phyloP scores from a whole-genome alignment of 345 rosid genomes.

The Eucalyptus victrix region DNA sequence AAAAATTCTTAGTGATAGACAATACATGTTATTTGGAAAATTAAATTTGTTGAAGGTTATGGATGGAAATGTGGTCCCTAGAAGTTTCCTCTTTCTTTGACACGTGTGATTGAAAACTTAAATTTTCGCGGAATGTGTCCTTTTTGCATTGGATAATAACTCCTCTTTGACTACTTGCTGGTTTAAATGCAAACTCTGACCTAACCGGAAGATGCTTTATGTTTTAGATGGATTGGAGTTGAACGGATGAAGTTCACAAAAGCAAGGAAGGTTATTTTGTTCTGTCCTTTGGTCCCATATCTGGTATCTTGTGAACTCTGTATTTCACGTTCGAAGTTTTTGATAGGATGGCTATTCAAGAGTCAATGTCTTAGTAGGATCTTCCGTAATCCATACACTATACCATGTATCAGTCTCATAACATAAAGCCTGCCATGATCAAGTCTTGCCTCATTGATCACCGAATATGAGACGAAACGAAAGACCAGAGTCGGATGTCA shows the following conservation, averaged over 20 bases:
- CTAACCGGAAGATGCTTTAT: neutral
- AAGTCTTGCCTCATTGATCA: neutral
- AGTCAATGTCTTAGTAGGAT: neutral
- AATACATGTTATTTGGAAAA: neutral
- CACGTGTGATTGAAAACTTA: too few species aligned
- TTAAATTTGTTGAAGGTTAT: neutral
- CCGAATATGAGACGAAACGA: neutral
- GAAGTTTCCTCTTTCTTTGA: neutral
- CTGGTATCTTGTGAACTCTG: neutral
- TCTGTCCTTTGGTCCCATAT: neutral
- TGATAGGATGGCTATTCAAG: neutral
- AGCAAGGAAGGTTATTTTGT: neutral
- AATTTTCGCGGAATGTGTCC: neutral
- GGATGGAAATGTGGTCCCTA: neutral
- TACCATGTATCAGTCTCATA: neutral
- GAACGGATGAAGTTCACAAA: neutral
- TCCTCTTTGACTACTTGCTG: neutral
- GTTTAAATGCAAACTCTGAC: neutral
- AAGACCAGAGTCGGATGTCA: neutral
- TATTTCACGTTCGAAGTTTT: neutral
- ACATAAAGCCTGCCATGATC: neutral
- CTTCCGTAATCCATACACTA: neutral
- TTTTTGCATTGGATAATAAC: neutral
- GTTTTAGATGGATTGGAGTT: neutral
- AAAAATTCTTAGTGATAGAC: neutral